These are phyloP conservation scores for Suillus placidus DNA, from an alignment of 768 basidiomycete species.

Conservation along the genomic window DNA sequence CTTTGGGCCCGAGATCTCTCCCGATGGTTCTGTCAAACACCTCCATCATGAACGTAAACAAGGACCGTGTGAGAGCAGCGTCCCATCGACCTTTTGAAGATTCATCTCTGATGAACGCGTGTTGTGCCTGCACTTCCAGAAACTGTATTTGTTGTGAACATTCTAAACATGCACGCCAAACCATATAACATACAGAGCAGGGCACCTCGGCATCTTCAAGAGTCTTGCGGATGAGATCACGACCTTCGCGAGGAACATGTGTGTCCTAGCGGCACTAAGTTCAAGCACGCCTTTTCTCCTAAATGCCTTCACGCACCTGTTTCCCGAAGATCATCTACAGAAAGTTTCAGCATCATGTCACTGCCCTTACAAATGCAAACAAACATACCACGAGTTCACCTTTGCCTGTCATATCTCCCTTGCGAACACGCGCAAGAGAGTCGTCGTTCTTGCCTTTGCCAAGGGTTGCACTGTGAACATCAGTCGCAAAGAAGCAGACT, in stretches of 20 bases:
- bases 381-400: slow-evolving; percentile 79
- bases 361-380: neutral
- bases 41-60: slow-evolving; percentile 90
- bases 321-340: slow-evolving; percentile 92
- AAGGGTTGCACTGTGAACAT: slow-evolving; percentile 85
- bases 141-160: slow-evolving; percentile 52
- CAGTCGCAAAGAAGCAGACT: slow-evolving; percentile 95
- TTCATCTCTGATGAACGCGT: slow-evolving; percentile 94
- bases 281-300: neutral
- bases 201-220: slow-evolving; percentile 80
- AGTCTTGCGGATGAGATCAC: slow-evolving; percentile 80
- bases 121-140: slow-evolving; percentile 95
- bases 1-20: slow-evolving; percentile 78
- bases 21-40: slow-evolving; percentile 88
- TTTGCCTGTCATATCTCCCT: slow-evolving; percentile 76
- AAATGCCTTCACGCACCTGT: slow-evolving; percentile 52
- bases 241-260: slow-evolving; percentile 85
- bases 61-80: slow-evolving; percentile 79
- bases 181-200: slow-evolving; percentile 58
- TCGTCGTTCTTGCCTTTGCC: slow-evolving; percentile 86
- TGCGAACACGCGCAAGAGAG: slow-evolving; percentile 69
- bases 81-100: slow-evolving; percentile 95
- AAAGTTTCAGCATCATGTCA: neutral
- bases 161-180: slow-evolving; percentile 4
- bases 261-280: slow-evolving; percentile 64